These are phyloP conservation scores for Coniophora puteana DNA, from an alignment of 1,284 basidiomycete species.

Conservation along the genomic window DNA sequence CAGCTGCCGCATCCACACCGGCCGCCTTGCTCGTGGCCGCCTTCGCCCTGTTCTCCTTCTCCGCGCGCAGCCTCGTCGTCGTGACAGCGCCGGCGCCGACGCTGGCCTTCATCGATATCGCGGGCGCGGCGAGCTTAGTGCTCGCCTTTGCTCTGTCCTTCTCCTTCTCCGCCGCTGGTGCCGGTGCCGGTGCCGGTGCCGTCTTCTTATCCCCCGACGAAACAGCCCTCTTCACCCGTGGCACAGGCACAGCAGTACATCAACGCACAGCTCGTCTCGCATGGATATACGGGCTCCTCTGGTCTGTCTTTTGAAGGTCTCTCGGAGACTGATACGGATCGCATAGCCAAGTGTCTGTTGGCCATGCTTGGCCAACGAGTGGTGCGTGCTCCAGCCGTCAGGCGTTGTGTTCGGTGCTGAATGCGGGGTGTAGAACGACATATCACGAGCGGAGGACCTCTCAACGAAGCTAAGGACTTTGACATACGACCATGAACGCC, in stretches of 20 bases:
- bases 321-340: constrained; percentile 56
- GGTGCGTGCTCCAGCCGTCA: constrained; percentile 45
- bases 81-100: constrained; percentile 22
- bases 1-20: constrained; percentile 9
- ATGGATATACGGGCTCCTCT: constrained; percentile 69
- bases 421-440: constrained; percentile 59
- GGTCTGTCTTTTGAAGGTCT: constrained; percentile 65
- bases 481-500: constrained; percentile 80
- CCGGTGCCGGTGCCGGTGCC: neutral
- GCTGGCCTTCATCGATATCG: constrained; percentile 16
- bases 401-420: neutral
- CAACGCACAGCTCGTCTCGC: no score
- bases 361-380: constrained; percentile 75
- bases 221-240: no score
- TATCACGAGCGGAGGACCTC: constrained; percentile 74
- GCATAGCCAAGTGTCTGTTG: constrained; percentile 72
- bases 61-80: no score
- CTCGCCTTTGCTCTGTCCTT: constrained; percentile 43
- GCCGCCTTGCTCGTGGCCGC: constrained; percentile 19
- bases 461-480: constrained; percentile 74
- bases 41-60: constrained; percentile 31
- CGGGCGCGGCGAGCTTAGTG: constrained; percentile 15
- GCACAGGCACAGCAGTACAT: no score
- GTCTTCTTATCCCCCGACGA: no score
- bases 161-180: no score